Conservation (phyloP, 1,284 basidiomycete species). For the Xerocomus minutiporus region DNA sequence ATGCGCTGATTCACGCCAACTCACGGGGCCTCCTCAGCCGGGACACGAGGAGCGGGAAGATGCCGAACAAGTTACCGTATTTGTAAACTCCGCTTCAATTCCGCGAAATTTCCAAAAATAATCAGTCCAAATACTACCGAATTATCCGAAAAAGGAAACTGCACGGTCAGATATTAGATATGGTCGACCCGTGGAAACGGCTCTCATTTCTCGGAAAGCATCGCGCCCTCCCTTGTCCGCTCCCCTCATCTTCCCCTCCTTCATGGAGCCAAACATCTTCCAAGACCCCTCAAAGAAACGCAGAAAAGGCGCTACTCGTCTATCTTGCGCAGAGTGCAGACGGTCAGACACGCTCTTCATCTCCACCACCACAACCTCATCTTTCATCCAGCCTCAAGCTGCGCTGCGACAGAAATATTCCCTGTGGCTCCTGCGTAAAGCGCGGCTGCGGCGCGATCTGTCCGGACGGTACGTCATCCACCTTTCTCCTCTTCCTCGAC, state of each 20-base stretch:
- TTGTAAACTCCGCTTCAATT: slow-evolving; percentile 21
- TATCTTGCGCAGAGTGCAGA: slow-evolving; percentile 74
- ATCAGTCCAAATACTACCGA: slow-evolving; percentile 14
- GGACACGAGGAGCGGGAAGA: background rate
- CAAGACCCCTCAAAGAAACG: slow-evolving; percentile 55
- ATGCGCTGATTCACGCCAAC: background rate
- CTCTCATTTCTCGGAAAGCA: slow-evolving; percentile 13
- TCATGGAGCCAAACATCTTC: slow-evolving; percentile 33
- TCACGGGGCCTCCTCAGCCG: background rate
- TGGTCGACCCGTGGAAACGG: slow-evolving; percentile 19
- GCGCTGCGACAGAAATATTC: slow-evolving; percentile 60
- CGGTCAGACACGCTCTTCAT: slow-evolving; percentile 36
- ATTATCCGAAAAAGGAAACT: slow-evolving; percentile 21
- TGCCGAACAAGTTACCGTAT: slow-evolving; percentile 11
- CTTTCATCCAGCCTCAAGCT: slow-evolving; percentile 54
- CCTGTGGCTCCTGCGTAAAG: slow-evolving; percentile 38
- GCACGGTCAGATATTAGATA: slow-evolving; percentile 11
- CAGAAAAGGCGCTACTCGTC: slow-evolving; percentile 68
- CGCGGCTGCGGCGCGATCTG: slow-evolving; percentile 74
- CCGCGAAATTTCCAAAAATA: slow-evolving; percentile 21
- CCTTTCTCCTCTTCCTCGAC: slow-evolving; percentile 12
- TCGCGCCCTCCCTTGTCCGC: slow-evolving; percentile 23
- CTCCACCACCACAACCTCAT: background rate
- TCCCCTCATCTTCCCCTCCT: slow-evolving; percentile 32
- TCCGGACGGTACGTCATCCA: slow-evolving; percentile 42